Conservation (phyloP, 2,329 filamentous ascomycete species). For the Scedosporium boydii region DNA sequence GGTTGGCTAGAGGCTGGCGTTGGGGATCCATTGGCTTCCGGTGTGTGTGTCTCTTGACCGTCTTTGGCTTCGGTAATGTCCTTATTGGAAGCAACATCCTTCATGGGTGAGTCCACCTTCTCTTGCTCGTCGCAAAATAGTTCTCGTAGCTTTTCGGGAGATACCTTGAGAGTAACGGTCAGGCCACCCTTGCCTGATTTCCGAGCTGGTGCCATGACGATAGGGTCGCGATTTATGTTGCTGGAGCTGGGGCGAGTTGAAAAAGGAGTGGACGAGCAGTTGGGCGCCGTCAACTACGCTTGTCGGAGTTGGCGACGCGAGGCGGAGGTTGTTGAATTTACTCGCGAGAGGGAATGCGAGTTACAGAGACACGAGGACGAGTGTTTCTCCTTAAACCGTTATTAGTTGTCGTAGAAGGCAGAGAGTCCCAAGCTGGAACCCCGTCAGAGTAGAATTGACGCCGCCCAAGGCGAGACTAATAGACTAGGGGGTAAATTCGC, state of each 20-base stretch:
- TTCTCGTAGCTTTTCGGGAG: conserved; percentile 39
- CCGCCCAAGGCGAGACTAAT: too few species aligned
- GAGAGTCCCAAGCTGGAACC: too few species aligned
- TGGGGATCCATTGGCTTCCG: conserved; percentile 31
- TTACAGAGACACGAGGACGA: too few species aligned
- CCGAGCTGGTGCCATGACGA: conserved; percentile 8
- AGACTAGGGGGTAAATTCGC: not conserved
- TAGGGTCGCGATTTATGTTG: not conserved
- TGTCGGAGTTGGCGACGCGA: too few species aligned
- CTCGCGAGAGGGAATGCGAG: too few species aligned
- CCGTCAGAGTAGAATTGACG: too few species aligned
- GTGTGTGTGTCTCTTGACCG: conserved; percentile 17
- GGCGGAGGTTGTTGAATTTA: too few species aligned
- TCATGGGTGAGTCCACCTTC: conserved; percentile 34
- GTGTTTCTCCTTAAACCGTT: not conserved
- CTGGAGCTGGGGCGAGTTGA: conserved; percentile 6
- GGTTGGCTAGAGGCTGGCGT: conserved; percentile 30
- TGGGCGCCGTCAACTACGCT: too few species aligned
- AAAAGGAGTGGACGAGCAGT: not conserved
- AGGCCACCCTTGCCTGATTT: conserved; percentile 18
- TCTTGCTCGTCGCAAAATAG: conserved; percentile 34
- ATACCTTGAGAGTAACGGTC: conserved; percentile 44
- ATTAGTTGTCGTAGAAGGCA: not conserved
- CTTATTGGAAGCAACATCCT: conserved; percentile 17
- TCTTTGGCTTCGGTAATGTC: conserved; percentile 21